A percentile compares a stretch with the other conserved stretches of the same genome.
Evolutionary conservation across 108 stramenopile species (phyloP).

Genomic region (Ochromonas danica): DNA sequence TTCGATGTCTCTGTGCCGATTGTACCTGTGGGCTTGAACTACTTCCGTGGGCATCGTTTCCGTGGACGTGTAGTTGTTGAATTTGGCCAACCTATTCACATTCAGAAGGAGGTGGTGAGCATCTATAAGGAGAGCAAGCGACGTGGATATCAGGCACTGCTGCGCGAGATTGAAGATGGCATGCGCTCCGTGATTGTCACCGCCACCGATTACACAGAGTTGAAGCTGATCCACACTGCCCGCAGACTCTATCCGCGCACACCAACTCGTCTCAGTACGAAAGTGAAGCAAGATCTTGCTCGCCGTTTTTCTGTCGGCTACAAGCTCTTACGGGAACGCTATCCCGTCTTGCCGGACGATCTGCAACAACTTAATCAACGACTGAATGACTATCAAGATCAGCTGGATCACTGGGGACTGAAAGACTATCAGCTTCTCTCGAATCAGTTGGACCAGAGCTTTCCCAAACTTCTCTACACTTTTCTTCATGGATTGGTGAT

Average conservation of each 20-base stretch:
- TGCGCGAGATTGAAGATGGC: conserved; percentile 75
- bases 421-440: conserved; percentile 75
- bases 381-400: conserved; percentile 73
- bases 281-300: conserved; percentile 81
- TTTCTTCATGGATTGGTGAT: conserved; percentile 77
- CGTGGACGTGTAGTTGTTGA: conserved; percentile 55
- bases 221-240: conserved; percentile 87
- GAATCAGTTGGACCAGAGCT: not conserved
- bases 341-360: conserved; percentile 69
- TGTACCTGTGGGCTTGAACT: conserved; percentile 94
- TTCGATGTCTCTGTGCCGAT: conserved; percentile 85
- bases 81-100: conserved; percentile 55
- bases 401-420: conserved; percentile 76
- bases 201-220: conserved; percentile 84
- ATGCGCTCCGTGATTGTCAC: conserved; percentile 91
- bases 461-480: conserved; percentile 68
- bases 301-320: conserved; percentile 51
- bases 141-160: conserved; percentile 73
- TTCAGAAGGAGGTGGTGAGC: conserved; percentile 44
- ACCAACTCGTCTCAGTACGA: conserved; percentile 49
- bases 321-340: not conserved
- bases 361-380: conserved; percentile 68
- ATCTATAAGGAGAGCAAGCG: conserved; percentile 59
- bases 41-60: conserved; percentile 89
- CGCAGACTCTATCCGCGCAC: conserved; percentile 76